Evolutionary conservation across 371 early-diverging fungal species (phyloP), one percentile per base, ranked within the genome.

Genomic region (Rhizopus arrhizus): DNA sequence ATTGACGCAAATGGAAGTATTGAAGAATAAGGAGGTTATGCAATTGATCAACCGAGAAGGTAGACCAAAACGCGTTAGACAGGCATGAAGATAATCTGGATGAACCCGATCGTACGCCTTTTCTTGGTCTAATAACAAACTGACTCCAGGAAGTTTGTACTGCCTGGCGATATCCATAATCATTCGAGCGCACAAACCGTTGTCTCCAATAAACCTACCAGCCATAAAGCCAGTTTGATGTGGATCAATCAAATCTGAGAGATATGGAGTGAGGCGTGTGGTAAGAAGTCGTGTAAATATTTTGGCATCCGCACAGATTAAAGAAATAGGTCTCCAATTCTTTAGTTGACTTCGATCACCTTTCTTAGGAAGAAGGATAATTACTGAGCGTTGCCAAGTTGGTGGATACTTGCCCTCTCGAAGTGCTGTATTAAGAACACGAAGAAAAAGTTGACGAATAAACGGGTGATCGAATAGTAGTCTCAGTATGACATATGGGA

Each of bases 401-500:
- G 3, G 9, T 5, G 70, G 64, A 28, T 58, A 47, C 0, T 22
- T 3, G 5, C 59, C 59, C 0, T 49, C 11, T 0, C 69, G 35
- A 3, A 74, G 72, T 6, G 73, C 73, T 12, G 48, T 48, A 0
- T 61, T 35, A 0, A 77, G 0, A 3, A 76, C 57, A 1, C 13
- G n/a, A 0, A 47, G n/a, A 1, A 76, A 41, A 0, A 76, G 62
- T 0, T 38, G 2, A 0, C 28, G 15, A 2, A 56, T n/a, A 0
- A 13, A 12, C 2, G 41, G 22, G 38, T 32, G 29, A 3, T 33
- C 11, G 31, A 52, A 10, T 59, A 16, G 5, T 5, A 62, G 40
- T 16, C 46, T 28, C 43, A 69, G 67, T 4, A 73, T 15, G 34
- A 72, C 72, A 57, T 70, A 77, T 22, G 69, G 68, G 5, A 77